Conservation (phyloP, 805 yeast species). For the Hanseniaspora vineae region DNA sequence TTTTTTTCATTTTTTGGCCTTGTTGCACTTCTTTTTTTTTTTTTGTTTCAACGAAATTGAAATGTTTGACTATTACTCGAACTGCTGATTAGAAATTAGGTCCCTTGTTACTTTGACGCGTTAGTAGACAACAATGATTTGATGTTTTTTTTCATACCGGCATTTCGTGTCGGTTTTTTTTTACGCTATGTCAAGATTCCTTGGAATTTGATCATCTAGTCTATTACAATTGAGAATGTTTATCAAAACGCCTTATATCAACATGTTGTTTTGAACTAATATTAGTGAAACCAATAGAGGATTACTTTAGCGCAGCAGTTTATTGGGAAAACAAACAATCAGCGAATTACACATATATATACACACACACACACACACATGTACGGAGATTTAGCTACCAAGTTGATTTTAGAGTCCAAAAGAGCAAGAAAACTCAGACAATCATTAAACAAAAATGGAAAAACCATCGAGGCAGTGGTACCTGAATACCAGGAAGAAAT, state of each 20-base stretch:
- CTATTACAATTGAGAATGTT: too few relatives aligned
- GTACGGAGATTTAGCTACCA: slow-evolving; percentile 84
- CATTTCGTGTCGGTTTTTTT: not conserved
- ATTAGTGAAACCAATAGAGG: too few relatives aligned
- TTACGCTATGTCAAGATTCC: too few relatives aligned
- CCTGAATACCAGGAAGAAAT: slow-evolving; percentile 66
- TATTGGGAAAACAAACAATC: too few relatives aligned
- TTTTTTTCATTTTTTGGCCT: not conserved
- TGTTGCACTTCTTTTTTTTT: not conserved
- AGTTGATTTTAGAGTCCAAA: slow-evolving; percentile 76
- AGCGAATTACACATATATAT: too few relatives aligned
- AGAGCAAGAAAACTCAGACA: slow-evolving; percentile 45
- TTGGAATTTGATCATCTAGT: too few relatives aligned
- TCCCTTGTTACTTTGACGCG: not conserved
- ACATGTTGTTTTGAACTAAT: too few relatives aligned
- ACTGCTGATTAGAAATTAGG: too few relatives aligned
- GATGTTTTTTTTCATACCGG: not conserved
- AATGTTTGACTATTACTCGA: not conserved
- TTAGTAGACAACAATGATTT: not conserved
- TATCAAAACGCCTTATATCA: too few relatives aligned
- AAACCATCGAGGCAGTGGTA: slow-evolving; percentile 19
- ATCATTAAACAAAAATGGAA: slow-evolving; percentile 11
- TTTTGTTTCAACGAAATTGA: not conserved
- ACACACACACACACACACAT: slow-evolving; percentile 30
- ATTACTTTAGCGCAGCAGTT: too few relatives aligned